These are phyloP conservation scores for Xylariales sp. DNA, from an alignment of 2,329 filamentous ascomycete species.

Conservation along the genomic window DNA sequence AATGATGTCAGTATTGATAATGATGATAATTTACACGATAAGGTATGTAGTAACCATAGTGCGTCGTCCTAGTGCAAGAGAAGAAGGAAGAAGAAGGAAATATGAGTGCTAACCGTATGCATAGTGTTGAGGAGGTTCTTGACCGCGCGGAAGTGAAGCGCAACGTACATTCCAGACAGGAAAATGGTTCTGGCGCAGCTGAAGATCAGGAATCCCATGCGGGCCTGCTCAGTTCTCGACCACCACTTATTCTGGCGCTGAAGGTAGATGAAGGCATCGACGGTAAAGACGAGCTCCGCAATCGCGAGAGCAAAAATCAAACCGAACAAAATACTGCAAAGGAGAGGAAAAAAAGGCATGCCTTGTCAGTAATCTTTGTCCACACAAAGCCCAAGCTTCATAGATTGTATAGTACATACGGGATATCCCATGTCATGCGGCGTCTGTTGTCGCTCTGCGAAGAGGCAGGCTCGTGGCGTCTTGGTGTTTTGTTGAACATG, in stretches of 20 bases:
- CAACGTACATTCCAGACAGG: not conserved
- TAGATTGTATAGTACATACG: too few species aligned
- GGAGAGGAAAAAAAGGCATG: too few species aligned
- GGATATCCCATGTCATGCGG: too few species aligned
- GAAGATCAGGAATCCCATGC: slow-evolving; percentile 1
- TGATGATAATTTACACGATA: too few species aligned
- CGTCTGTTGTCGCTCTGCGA: too few species aligned
- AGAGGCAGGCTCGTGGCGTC: too few species aligned
- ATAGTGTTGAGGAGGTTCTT: slow-evolving; percentile 1
- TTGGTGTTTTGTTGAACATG: too few species aligned
- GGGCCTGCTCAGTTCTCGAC: slow-evolving; percentile 1
- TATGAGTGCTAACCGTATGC: slow-evolving; percentile 1
- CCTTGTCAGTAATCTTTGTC: too few species aligned
- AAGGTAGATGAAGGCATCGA: slow-evolving; percentile 1
- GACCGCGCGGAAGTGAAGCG: not conserved
- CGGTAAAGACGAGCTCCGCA: not conserved
- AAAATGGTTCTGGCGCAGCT: not conserved
- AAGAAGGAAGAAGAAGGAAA: not conserved
- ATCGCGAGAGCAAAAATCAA: not conserved
- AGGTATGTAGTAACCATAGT: too few species aligned
- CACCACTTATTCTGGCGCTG: slow-evolving; percentile 2
- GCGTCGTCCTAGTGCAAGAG: not conserved
- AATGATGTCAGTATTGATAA: not conserved
- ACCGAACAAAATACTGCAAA: slow-evolving; percentile 1
- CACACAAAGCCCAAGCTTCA: too few species aligned